Percentiles rank a stretch among this genome's conserved stretches.
Conservation (phyloP, 1,284 basidiomycete species). For the Heliocybe sulcata region DNA sequence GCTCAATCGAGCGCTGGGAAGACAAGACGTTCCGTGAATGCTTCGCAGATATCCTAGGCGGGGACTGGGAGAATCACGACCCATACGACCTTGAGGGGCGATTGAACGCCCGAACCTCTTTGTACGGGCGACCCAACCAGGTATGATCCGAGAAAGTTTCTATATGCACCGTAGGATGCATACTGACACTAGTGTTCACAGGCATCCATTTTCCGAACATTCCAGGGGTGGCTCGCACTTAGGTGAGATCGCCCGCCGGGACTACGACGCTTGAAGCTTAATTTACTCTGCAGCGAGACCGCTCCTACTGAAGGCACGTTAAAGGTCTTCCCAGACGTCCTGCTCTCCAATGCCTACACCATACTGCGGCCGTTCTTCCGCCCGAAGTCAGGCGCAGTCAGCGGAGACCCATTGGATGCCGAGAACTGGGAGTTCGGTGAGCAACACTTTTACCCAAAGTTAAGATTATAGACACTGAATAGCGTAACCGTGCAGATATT, state of each 20-base stretch:
- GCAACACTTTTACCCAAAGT: too few species aligned
- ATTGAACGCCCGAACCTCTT: conserved; percentile 51
- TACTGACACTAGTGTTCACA: conserved; percentile 16
- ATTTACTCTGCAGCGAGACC: conserved; percentile 41
- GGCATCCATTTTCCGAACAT: conserved; percentile 70
- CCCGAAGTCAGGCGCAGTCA: conserved; percentile 31
- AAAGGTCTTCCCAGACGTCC: conserved; percentile 69
- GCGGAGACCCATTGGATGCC: conserved; percentile 39
- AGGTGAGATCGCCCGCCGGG: conserved; percentile 30
- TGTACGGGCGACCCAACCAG: conserved; percentile 56
- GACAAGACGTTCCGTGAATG: conserved; percentile 62
- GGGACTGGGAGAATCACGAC: conserved; percentile 67
- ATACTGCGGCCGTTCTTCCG: conserved; percentile 84
- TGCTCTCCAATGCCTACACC: conserved; percentile 71
- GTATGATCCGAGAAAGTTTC: conserved; percentile 21
- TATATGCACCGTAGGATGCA: too few species aligned
- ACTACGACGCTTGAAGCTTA: neutral
- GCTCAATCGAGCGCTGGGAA: conserved; percentile 82
- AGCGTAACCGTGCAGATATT: conserved; percentile 32
- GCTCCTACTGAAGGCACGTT: conserved; percentile 75
- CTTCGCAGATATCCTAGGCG: conserved; percentile 61
- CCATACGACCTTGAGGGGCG: conserved; percentile 60
- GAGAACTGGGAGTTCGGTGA: conserved; percentile 73
- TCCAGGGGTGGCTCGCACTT: conserved; percentile 74
- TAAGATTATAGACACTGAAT: neutral